These are phyloP conservation scores for Paraphaeosphaeria sporulosa DNA, from an alignment of 2,329 filamentous ascomycete species.

Conservation along the genomic window DNA sequence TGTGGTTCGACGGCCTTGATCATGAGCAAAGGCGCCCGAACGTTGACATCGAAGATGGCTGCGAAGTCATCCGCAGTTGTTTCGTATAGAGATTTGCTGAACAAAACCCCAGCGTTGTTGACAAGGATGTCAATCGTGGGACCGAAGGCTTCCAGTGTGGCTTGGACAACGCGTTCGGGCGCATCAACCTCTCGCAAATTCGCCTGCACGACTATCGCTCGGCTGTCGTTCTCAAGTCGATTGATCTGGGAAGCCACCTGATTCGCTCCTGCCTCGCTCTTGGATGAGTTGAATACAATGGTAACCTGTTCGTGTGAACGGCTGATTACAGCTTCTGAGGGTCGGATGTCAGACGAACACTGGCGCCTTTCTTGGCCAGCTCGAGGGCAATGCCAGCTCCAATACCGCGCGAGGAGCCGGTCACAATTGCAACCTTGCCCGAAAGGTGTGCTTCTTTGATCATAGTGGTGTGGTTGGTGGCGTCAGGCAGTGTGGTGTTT, in stretches of 20 bases:
- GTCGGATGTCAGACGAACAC: slow-evolving; percentile 30
- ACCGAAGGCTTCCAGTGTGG: slow-evolving; percentile 48
- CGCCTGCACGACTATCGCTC: slow-evolving; percentile 49
- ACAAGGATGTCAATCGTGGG: slow-evolving; percentile 53
- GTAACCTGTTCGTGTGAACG: slow-evolving; percentile 40
- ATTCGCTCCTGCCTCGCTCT: slow-evolving; percentile 44
- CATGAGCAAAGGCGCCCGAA: slow-evolving; percentile 63
- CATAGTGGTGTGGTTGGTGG: slow-evolving; percentile 22
- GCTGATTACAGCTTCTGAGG: background rate
- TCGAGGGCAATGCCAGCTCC: slow-evolving; percentile 58
- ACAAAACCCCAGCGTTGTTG: slow-evolving; percentile 51
- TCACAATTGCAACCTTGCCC: slow-evolving; percentile 57
- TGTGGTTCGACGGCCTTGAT: slow-evolving; percentile 62
- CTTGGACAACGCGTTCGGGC: slow-evolving; percentile 47
- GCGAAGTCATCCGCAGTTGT: slow-evolving; percentile 60
- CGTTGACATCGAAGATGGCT: slow-evolving; percentile 64
- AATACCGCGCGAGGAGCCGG: slow-evolving; percentile 60
- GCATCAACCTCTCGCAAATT: slow-evolving; percentile 49
- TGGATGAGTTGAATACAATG: slow-evolving; percentile 54
- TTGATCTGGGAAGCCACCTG: slow-evolving; percentile 47
- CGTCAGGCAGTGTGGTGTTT: background rate
- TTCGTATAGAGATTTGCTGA: slow-evolving; percentile 35
- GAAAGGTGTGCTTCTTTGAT: slow-evolving; percentile 30
- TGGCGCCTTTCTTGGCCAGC: slow-evolving; percentile 57
- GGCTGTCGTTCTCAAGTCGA: slow-evolving; percentile 44